Conservation (phyloP, 257 asterid genomes). For the Jaltomata sinuosa region DNA sequence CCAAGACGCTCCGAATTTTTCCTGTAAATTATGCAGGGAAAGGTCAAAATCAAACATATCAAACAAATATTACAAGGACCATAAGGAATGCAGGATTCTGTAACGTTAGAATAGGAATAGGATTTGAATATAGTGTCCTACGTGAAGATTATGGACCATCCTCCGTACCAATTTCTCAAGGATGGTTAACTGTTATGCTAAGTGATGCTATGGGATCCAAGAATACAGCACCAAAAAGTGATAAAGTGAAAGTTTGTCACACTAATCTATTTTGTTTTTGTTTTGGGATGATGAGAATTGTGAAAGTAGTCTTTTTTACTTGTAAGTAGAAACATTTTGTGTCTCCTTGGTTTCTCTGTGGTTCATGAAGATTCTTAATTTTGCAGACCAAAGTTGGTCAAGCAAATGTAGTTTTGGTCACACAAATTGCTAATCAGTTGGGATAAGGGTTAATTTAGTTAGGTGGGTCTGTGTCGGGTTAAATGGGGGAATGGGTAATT, state of each 20-base stretch:
- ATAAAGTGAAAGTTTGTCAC: conserved; percentile 71
- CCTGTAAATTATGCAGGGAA: conserved; percentile 37
- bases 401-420: conserved; percentile 68
- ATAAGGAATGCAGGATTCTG: neutral
- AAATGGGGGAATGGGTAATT: no score
- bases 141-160: conserved; percentile 92
- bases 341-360: neutral
- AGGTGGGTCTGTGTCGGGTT: no score
- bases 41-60: neutral
- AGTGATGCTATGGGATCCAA: conserved; percentile 56
- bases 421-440: conserved; percentile 77
- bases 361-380: conserved; percentile 12
- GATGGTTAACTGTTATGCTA: conserved; percentile 79
- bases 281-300: neutral
- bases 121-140: no score
- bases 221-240: conserved; percentile 49
- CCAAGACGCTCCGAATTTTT: conserved; percentile 84
- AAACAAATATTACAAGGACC: neutral
- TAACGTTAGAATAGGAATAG: neutral
- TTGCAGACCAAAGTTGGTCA: conserved; percentile 92
- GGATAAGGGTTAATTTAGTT: neutral
- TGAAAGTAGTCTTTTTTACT: neutral
- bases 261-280: neutral
- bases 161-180: conserved; percentile 85
- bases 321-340: neutral